Conservation (phyloP, 306 rosid species). For the Vachellia collinsii region DNA sequence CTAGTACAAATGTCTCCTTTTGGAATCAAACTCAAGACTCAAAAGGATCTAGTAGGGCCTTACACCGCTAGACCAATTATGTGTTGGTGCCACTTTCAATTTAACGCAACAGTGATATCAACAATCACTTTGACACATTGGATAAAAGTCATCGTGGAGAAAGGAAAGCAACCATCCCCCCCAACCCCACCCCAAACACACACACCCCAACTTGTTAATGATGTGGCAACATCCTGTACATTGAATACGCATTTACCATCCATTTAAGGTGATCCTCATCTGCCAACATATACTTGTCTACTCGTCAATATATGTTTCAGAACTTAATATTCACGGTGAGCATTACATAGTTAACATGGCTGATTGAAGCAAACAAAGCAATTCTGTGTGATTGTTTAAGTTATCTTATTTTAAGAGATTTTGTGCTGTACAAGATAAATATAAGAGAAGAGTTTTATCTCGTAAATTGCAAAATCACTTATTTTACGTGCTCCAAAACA, state of each 20-base stretch:
- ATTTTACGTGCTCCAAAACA: no score
- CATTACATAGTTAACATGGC: conserved; percentile 6
- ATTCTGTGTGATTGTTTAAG: background rate
- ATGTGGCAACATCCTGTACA: background rate
- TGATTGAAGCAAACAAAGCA: conserved; percentile 7
- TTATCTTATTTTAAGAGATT: no score
- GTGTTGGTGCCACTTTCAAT: background rate
- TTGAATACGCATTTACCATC: background rate
- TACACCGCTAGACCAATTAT: no score
- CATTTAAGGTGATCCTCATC: background rate
- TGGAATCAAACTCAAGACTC: no score
- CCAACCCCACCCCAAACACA: background rate
- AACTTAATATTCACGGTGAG: conserved; percentile 31
- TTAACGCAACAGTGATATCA: background rate
- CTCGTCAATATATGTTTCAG: background rate
- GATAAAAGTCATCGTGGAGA: background rate
- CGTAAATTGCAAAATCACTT: no score
- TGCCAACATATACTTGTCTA: background rate
- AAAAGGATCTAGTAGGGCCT: no score
- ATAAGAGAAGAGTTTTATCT: no score
- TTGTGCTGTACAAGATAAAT: no score
- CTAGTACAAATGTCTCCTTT: no score
- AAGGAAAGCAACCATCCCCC: background rate
- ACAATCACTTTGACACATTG: background rate
- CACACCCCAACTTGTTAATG: background rate